These are phyloP conservation scores for Cutaneotrichosporon daszewskae DNA, from an alignment of 1,284 basidiomycete species.

Conservation along the genomic window DNA sequence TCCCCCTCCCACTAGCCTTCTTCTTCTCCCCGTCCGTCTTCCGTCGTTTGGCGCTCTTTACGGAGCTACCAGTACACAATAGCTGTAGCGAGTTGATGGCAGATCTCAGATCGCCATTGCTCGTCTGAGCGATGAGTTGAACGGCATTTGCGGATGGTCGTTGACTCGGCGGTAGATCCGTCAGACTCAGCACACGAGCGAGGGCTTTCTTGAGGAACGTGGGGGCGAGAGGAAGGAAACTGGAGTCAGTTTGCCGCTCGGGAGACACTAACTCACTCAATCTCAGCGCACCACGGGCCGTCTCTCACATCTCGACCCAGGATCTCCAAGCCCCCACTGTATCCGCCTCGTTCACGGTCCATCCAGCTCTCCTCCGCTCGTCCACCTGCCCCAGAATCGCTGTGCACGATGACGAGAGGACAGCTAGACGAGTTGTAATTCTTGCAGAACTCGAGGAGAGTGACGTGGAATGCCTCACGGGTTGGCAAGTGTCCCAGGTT, in stretches of 20 bases:
- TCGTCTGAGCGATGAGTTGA: slow-evolving; percentile 67
- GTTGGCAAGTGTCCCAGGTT: slow-evolving; percentile 75
- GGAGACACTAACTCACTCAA: slow-evolving; percentile 55
- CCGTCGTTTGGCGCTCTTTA: slow-evolving; percentile 12
- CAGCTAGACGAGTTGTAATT: slow-evolving; percentile 44
- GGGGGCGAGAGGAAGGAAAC: slow-evolving; percentile 85
- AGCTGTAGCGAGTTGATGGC: slow-evolving; percentile 91
- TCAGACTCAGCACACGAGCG: slow-evolving; percentile 58
- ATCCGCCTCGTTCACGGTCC: slow-evolving; percentile 49
- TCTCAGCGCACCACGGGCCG: slow-evolving; percentile 63
- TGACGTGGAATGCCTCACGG: slow-evolving; percentile 67
- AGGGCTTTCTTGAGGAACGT: slow-evolving; percentile 79
- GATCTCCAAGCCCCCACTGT: slow-evolving; percentile 50
- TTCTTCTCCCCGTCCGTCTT: slow-evolving; percentile 15
- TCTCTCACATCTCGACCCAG: slow-evolving; percentile 59
- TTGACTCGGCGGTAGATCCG: slow-evolving; percentile 37
- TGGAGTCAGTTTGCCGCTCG: slow-evolving; percentile 32
- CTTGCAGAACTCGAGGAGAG: slow-evolving; percentile 58
- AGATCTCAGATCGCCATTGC: slow-evolving; percentile 84
- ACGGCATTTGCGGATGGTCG: slow-evolving; percentile 61
- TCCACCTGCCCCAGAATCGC: slow-evolving; percentile 70
- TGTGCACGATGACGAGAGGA: slow-evolving; percentile 79
- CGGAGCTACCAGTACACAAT: slow-evolving; percentile 35
- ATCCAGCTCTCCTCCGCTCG: slow-evolving; percentile 54
- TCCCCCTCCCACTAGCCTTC: slow-evolving; percentile 11